These are phyloP conservation scores for Cladophialophora chaetospira DNA, from an alignment of 2,329 filamentous ascomycete species.

Conservation along the genomic window DNA sequence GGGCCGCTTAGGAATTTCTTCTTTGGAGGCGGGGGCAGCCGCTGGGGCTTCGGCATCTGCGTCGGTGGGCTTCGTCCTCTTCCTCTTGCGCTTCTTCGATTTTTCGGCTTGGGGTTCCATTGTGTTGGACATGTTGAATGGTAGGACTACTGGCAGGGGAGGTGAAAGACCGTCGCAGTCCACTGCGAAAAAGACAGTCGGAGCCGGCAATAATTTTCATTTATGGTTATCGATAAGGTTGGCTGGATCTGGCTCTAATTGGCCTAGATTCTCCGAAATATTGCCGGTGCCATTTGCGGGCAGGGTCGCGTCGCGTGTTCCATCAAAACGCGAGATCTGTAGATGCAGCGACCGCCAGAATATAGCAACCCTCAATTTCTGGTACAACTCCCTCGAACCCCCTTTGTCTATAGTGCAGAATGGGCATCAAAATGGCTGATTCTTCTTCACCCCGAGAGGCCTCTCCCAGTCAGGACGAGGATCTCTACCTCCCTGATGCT, in stretches of 20 bases:
- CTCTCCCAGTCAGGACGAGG: conserved; percentile 17
- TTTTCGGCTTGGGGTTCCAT: conserved; percentile 21
- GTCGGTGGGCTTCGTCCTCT: conserved; percentile 39
- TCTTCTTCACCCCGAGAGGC: conserved; percentile 26
- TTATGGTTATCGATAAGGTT: conserved; percentile 9
- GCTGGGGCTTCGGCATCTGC: conserved; percentile 22
- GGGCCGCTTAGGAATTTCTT: too few relatives aligned
- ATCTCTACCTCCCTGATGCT: conserved; percentile 33
- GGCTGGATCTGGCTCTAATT: neutral
- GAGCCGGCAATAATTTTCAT: conserved; percentile 2
- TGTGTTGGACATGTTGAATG: neutral
- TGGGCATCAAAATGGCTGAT: conserved; percentile 36
- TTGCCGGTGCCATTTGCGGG: too few relatives aligned
- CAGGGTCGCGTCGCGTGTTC: too few relatives aligned
- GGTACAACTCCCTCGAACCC: neutral
- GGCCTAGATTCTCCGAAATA: too few relatives aligned
- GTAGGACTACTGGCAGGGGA: neutral
- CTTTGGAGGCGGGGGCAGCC: conserved; percentile 24
- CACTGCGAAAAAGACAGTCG: neutral
- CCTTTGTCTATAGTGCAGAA: neutral
- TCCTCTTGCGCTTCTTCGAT: conserved; percentile 50
- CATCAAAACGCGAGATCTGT: too few relatives aligned
- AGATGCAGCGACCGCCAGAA: too few relatives aligned
- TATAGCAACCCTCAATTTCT: neutral
- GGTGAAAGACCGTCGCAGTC: neutral